phyloP scores from a whole-genome alignment of 2,329 filamentous ascomycete species.

The Endoconidiophora laricicola region DNA sequence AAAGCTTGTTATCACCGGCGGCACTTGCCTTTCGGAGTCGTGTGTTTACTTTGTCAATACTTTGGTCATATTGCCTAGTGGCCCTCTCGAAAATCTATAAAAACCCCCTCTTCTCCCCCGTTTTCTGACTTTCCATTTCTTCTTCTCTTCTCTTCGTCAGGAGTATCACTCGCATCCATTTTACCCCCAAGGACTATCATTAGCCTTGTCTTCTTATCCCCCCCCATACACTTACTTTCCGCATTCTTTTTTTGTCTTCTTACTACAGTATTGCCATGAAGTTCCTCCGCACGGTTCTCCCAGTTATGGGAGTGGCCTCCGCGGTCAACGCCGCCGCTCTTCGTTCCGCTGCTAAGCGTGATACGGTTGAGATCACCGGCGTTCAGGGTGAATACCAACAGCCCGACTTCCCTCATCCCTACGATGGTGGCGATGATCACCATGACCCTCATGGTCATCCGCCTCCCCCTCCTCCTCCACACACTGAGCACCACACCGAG shows the following conservation, averaged over 20 bases:
- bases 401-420: constrained; percentile 7
- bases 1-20: no score
- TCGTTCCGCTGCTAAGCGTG: constrained; percentile 7
- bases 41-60: no score
- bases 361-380: constrained; percentile 6
- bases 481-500: neutral
- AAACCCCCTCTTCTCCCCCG: neutral
- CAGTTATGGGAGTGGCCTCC: constrained; percentile 12
- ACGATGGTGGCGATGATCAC: constrained; percentile 5
- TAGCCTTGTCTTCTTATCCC: constrained; percentile 6
- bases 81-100: constrained; percentile 1
- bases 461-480: neutral
- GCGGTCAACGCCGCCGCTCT: constrained; percentile 11
- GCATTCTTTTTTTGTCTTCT: constrained; percentile 10
- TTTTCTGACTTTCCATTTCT: neutral
- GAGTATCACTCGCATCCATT: constrained; percentile 4
- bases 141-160: constrained; percentile 3
- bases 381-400: constrained; percentile 9
- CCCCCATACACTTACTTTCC: constrained; percentile 2
- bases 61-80: no score
- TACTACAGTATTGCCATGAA: constrained; percentile 8
- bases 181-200: neutral
- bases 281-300: constrained; percentile 12
- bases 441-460: constrained; percentile 6
- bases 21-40: no score